A percentile compares a stretch with the other conserved stretches of the same genome.
These are phyloP conservation scores for Yamadazyma diospyri DNA, from an alignment of 1,139 yeast species.

Conservation along the genomic window DNA sequence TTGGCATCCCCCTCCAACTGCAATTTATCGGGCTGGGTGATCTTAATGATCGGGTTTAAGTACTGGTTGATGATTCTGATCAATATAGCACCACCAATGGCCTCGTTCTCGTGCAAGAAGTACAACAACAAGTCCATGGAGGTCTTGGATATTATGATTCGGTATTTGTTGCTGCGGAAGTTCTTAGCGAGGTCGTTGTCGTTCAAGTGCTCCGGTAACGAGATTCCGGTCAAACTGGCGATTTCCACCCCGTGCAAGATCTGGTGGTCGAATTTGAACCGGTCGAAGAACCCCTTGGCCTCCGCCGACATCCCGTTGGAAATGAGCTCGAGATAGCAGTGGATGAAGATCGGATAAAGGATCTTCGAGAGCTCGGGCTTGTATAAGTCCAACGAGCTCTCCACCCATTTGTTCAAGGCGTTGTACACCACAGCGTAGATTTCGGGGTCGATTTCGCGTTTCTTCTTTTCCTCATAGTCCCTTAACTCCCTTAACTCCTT, in stretches of 20 bases:
- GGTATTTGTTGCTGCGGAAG: constrained; percentile 70
- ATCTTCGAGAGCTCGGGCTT: constrained; percentile 83
- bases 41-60: constrained; percentile 63
- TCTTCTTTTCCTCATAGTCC: constrained; percentile 37
- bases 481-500: constrained; percentile 40
- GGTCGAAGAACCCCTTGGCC: constrained; percentile 74
- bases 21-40: constrained; percentile 44
- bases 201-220: constrained; percentile 74
- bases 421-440: constrained; percentile 75
- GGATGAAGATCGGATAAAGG: constrained; percentile 86
- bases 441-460: constrained; percentile 57
- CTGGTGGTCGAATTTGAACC: constrained; percentile 69
- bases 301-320: constrained; percentile 54
- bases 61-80: constrained; percentile 85
- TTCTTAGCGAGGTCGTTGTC: constrained; percentile 81
- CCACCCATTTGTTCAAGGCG: constrained; percentile 84
- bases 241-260: constrained; percentile 79
- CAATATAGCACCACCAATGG: constrained; percentile 85
- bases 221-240: constrained; percentile 65
- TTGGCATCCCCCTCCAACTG: constrained; percentile 46
- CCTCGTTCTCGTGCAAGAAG: constrained; percentile 88
- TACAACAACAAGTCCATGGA: constrained; percentile 79
- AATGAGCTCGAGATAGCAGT: constrained; percentile 77
- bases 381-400: constrained; percentile 85
- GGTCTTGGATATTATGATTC: constrained; percentile 75